Evolutionary conservation across 306 rosid genomes (phyloP).

Genomic region (Medicago ruthenica): DNA sequence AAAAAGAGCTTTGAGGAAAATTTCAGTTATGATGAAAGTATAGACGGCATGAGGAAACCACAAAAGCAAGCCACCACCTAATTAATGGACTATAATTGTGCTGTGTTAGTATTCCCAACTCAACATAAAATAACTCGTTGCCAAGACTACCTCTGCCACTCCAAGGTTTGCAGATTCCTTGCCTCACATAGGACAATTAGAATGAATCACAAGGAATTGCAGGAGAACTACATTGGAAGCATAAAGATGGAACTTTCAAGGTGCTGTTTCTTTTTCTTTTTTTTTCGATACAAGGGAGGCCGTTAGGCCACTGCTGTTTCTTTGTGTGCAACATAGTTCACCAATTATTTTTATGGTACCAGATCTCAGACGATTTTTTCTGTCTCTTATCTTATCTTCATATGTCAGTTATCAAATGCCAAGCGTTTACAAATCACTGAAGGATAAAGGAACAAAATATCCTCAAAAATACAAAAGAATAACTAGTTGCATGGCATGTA

Average conservation of each 20-base stretch:
- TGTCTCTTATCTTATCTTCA: slow-evolving; percentile 14
- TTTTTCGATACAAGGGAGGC: background rate
- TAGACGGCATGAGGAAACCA: slow-evolving; percentile 13
- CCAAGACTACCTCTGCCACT: slow-evolving; percentile 7
- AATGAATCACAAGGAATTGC: slow-evolving; percentile 17
- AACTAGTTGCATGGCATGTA: slow-evolving; percentile 13
- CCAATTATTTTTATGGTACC: background rate
- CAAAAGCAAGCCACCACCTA: background rate
- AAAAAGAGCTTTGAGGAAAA: background rate
- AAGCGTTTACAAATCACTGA: slow-evolving; percentile 7
- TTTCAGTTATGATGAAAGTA: background rate
- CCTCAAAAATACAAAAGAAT: slow-evolving; percentile 38
- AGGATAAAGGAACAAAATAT: slow-evolving; percentile 21
- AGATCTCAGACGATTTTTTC: slow-evolving; percentile 17
- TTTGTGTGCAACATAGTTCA: slow-evolving; percentile 16
- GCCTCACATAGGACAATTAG: background rate
- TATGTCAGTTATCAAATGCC: slow-evolving; percentile 10
- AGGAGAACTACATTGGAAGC: slow-evolving; percentile 29
- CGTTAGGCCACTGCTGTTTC: background rate
- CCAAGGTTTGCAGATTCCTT: background rate
- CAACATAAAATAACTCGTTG: background rate
- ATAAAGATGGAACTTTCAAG: slow-evolving; percentile 14
- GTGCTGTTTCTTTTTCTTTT: slow-evolving; percentile 4
- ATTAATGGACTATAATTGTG: background rate
- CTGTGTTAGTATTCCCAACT: background rate